Conservation (phyloP, 2,329 filamentous ascomycete genomes). For the Apiospora aurea region DNA sequence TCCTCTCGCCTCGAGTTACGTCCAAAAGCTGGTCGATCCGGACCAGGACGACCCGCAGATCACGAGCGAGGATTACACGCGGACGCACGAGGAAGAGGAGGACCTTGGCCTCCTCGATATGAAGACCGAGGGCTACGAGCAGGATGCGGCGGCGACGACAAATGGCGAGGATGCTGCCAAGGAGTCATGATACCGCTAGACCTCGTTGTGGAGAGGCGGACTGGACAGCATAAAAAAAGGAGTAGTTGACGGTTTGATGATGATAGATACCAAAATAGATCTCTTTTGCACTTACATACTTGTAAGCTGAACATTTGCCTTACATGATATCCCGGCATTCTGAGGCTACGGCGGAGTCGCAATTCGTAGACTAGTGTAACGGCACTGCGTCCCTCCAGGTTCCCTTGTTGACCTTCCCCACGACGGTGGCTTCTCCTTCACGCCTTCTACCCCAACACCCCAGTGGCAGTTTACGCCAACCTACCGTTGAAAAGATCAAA, state of each 20-base stretch:
- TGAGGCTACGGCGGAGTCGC: too few species aligned
- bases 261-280: conserved; percentile 24
- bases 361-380: too few species aligned
- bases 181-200: neutral
- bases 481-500: neutral
- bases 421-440: neutral
- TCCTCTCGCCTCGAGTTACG: conserved; percentile 90
- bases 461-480: too few species aligned
- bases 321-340: too few species aligned
- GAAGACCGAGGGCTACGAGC: conserved; percentile 87
- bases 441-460: neutral
- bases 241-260: neutral
- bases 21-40: conserved; percentile 86
- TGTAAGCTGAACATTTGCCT: neutral
- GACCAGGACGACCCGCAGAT: conserved; percentile 77
- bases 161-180: neutral
- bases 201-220: neutral
- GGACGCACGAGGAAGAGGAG: conserved; percentile 92
- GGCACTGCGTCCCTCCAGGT: too few species aligned
- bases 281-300: conserved; percentile 8
- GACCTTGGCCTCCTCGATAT: conserved; percentile 91
- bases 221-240: neutral
- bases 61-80: conserved; percentile 79
- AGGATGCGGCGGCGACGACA: conserved; percentile 45
- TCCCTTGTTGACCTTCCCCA: neutral